Percentiles rank a stretch among this genome's conserved stretches.
Evolutionary conservation across 345 rosid species (phyloP).

Genomic region (Punica granatum): DNA sequence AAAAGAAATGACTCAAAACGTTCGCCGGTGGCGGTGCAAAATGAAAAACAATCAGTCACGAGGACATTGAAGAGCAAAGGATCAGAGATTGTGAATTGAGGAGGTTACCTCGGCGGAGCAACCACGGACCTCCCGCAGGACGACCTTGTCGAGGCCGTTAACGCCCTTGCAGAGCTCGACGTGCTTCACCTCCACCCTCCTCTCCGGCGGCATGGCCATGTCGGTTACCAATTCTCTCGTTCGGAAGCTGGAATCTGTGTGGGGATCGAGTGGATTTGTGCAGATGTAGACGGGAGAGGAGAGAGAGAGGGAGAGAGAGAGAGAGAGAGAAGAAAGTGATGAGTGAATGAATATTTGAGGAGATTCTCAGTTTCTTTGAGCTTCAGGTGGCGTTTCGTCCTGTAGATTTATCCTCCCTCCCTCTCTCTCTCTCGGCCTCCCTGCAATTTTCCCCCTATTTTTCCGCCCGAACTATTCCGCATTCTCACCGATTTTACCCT

Average conservation of each 20-base stretch:
- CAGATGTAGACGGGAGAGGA: background rate
- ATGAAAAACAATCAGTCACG: background rate
- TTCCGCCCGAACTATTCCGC: background rate
- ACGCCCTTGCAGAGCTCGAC: conserved; percentile 53
- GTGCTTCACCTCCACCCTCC: conserved; percentile 12
- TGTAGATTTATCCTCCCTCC: background rate
- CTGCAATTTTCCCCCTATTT: background rate
- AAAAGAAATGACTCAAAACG: background rate
- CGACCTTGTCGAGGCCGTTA: conserved; percentile 70
- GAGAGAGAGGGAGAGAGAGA: background rate
- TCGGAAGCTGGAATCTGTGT: background rate
- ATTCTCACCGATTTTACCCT: background rate
- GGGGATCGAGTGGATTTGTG: background rate
- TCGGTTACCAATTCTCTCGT: background rate
- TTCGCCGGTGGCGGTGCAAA: background rate
- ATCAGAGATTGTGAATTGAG: background rate
- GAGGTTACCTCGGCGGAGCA: conserved; percentile 63
- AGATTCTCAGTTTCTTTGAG: background rate
- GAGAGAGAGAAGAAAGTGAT: background rate
- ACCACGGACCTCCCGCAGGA: conserved; percentile 48
- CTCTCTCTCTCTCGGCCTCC: no score
- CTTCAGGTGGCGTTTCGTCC: background rate
- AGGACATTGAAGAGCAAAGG: background rate
- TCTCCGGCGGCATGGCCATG: conserved; percentile 18
- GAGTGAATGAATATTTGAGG: background rate